A percentile compares a stretch with the other conserved stretches of the same genome.
phyloP scores from a whole-genome alignment of 2,329 filamentous ascomycete species.

The Colletotrichum sp. region DNA sequence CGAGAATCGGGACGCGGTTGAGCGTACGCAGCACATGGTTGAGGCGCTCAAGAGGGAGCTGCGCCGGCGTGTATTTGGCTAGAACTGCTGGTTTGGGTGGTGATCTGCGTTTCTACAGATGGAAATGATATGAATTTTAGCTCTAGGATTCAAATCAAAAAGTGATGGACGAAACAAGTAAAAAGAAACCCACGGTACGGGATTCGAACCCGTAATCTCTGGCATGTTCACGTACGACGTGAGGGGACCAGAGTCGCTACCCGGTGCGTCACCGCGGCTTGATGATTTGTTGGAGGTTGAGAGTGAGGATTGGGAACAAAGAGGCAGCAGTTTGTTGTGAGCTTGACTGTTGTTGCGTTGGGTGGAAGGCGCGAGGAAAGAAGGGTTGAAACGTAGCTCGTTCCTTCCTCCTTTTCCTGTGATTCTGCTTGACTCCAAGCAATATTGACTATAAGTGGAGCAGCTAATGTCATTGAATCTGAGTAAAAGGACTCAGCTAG shows the following conservation, averaged over 20 bases:
- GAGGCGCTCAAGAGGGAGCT: constrained; percentile 32
- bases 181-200: not conserved
- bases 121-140: no score
- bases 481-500: not conserved
- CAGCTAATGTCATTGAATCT: not conserved
- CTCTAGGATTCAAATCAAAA: not conserved
- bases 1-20: constrained; percentile 22
- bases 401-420: not conserved
- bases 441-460: not conserved
- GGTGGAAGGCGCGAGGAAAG: not conserved
- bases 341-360: not conserved
- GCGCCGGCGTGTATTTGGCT: constrained; percentile 28
- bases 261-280: not conserved
- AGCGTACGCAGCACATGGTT: constrained; percentile 29
- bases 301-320: not conserved
- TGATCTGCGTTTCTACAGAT: no score
- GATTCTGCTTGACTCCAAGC: no score
- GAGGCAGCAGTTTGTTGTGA: not conserved
- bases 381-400: not conserved
- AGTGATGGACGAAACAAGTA: not conserved
- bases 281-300: not conserved
- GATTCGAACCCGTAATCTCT: not conserved
- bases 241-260: not conserved
- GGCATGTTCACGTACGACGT: not conserved
- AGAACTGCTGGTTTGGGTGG: not conserved